Evolutionary conservation across 768 basidiomycete species (phyloP), one percentile per base, ranked within the genome.

Genomic region (Porphyrellus cyaneotinctus): DNA sequence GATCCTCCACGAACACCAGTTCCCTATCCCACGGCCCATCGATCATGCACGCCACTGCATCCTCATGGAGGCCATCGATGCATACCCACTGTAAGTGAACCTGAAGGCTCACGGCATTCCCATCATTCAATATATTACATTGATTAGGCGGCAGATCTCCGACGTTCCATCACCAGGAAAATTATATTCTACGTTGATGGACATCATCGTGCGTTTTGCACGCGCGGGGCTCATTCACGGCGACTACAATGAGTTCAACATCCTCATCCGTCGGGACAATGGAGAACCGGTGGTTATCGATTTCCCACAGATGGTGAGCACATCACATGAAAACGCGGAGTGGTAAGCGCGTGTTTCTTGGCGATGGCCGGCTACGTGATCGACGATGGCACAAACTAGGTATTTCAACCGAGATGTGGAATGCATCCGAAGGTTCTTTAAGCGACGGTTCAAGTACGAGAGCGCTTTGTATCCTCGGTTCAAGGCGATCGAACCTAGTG

Each of bases 281-380:
- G 80, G 80, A 12, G 84, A 91, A 61, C 90, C 95, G 8, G 72
- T 97, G 47, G 83, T 99, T 38, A 99, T 99, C 62, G 97, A 99
- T 74, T 99, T 99, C 68, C 97, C 97, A 9, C 97, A 99, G 74
- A 97, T 98, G 95, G 92, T 98, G 70, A 92, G 89, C 76, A 95
- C 91, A 24, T 89, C 93, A 43, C 97, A 99, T 59, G 83, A 84
- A 62, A 97, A 99, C 67, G 97, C 97, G 6, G 97, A 98, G 74
- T 97, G 88, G 92, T 93, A 60, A 69, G 84, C 32, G 2, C 44
- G 33, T 43, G 41, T 53, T 38, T 45, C 52, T 49, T 54, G 53
- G 49, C 43, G 55, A 61, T 58, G 26, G 32, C 24, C 45, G 46
- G 54, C 58, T 44, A 20, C 18, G 23, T 43, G 47, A 50, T 47